Evolutionary conservation across 2,329 filamentous ascomycete species (phyloP), one percentile per base, ranked within the genome.

Genomic region (Karstenula rhodostoma): DNA sequence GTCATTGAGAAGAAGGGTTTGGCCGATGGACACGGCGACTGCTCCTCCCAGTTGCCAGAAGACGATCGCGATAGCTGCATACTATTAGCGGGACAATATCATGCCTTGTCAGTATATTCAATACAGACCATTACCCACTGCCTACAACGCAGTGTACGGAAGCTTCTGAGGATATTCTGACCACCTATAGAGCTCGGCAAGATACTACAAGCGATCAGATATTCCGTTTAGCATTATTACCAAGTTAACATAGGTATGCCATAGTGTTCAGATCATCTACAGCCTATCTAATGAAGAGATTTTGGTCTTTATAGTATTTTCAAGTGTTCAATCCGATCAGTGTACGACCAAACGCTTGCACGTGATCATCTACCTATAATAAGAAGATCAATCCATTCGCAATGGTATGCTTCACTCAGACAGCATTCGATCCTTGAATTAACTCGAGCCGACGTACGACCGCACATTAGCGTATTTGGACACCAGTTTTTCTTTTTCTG

Each of bases 201-300:
- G 32, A 47, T 62, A 54, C 51, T 65, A 65, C 48, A 60, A 58
- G 32, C 62, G 60, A 56, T 65, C 60, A 60, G 60, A 58, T 15
- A 48, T 33, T n/a, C n/a, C n/a, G n/a, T n/a, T n/a, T n/a, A n/a
- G n/a, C n/a, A n/a, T n/a, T n/a, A n/a, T n/a, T n/a, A n/a, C n/a
- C n/a, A n/a, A n/a, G n/a, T n/a, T n/a, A n/a, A n/a, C n/a, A n/a
- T n/a, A n/a, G n/a, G n/a, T n/a, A n/a, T n/a, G n/a, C n/a, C n/a
- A n/a, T n/a, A n/a, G n/a, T n/a, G n/a, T n/a, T n/a, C n/a, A n/a
- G n/a, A 29, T 29, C 27, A 29, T 29, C 27, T 4, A 29, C 27
- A 29, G 27, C n/a, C n/a, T n/a, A n/a, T n/a, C n/a, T n/a, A n/a
- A n/a, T n/a, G n/a, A n/a, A n/a, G n/a, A n/a, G n/a, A n/a, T n/a